These are phyloP conservation scores for Colletotrichum abscissum DNA, from an alignment of 2,329 filamentous ascomycete genomes.

Conservation along the genomic window DNA sequence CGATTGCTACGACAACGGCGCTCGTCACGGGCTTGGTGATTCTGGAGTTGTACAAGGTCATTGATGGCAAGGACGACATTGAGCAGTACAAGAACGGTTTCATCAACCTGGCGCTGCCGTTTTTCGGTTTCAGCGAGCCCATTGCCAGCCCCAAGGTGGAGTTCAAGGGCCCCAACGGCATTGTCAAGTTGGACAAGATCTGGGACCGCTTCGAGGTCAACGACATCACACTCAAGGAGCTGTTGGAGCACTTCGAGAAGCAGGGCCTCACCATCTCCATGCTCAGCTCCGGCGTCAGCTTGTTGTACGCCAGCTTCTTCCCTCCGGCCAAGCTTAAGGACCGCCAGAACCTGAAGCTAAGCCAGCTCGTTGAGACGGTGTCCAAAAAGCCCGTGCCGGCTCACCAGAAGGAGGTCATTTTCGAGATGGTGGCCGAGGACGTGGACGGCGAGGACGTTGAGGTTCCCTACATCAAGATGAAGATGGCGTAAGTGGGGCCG, in stretches of 20 bases:
- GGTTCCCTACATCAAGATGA: conserved; percentile 95
- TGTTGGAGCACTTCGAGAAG: conserved; percentile 83
- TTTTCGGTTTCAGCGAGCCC: conserved; percentile 98
- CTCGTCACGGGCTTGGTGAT: conserved; percentile 94
- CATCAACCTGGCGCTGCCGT: conserved; percentile 93
- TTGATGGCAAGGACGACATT: conserved; percentile 95
- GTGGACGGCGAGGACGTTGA: conserved; percentile 92
- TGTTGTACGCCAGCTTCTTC: conserved; percentile 96
- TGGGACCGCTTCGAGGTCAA: conserved; percentile 97
- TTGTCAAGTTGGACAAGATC: conserved; percentile 91
- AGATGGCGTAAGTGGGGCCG: conserved; percentile 58
- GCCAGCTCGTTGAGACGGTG: conserved; percentile 86
- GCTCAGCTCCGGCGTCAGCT: conserved; percentile 96
- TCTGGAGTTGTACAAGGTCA: conserved; percentile 94
- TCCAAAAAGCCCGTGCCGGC: conserved; percentile 92
- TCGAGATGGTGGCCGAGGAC: conserved; percentile 95
- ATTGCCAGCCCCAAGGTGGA: conserved; percentile 93
- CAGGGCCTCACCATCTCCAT: conserved; percentile 87
- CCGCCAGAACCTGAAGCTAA: conserved; percentile 84
- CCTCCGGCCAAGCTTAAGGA: conserved; percentile 83
- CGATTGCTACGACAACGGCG: conserved; percentile 96
- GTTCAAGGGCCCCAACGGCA: conserved; percentile 83
- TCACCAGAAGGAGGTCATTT: conserved; percentile 95
- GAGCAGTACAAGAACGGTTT: conserved; percentile 99
- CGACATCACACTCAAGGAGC: conserved; percentile 85